Conservation (phyloP, 169 alveolate species). For the Plasmodium reichenowi region DNA sequence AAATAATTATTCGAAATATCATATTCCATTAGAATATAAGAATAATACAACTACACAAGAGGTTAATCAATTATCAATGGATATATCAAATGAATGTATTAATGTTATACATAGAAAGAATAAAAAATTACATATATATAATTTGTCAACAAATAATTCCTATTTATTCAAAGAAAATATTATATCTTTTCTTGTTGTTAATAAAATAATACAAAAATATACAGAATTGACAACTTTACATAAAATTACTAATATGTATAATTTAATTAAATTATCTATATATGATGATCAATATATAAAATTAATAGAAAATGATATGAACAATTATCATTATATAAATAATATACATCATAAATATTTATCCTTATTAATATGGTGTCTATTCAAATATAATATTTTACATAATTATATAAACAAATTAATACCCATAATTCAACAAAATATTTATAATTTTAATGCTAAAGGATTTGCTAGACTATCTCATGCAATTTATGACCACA, state of each 20-base stretch:
- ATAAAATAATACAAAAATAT: slow-evolving; percentile 34
- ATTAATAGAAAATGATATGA: slow-evolving; percentile 51
- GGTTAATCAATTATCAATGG: not conserved
- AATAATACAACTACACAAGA: not conserved
- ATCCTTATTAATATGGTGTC: slow-evolving; percentile 59
- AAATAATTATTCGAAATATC: slow-evolving; percentile 30
- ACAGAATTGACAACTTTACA: slow-evolving; percentile 44
- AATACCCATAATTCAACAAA: slow-evolving; percentile 38
- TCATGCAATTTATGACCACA: slow-evolving; percentile 36
- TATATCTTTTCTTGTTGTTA: slow-evolving; percentile 27
- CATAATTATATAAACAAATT: slow-evolving; percentile 21
- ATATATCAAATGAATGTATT: not conserved
- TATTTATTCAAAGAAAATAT: slow-evolving; percentile 59
- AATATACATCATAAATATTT: slow-evolving; percentile 73
- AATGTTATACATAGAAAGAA: not conserved
- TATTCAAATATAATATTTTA: slow-evolving; percentile 41
- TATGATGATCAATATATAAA: slow-evolving; percentile 55
- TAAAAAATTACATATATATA: slow-evolving; percentile 1
- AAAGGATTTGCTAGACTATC: slow-evolving; percentile 66
- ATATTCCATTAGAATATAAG: not conserved
- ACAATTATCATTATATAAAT: slow-evolving; percentile 54
- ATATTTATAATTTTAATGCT: slow-evolving; percentile 35
- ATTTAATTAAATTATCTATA: slow-evolving; percentile 35
- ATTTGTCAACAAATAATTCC: slow-evolving; percentile 31
- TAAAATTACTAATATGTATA: slow-evolving; percentile 50